Evolutionary conservation across 768 basidiomycete genomes (phyloP).

Genomic region (Clathrus columnatus): DNA sequence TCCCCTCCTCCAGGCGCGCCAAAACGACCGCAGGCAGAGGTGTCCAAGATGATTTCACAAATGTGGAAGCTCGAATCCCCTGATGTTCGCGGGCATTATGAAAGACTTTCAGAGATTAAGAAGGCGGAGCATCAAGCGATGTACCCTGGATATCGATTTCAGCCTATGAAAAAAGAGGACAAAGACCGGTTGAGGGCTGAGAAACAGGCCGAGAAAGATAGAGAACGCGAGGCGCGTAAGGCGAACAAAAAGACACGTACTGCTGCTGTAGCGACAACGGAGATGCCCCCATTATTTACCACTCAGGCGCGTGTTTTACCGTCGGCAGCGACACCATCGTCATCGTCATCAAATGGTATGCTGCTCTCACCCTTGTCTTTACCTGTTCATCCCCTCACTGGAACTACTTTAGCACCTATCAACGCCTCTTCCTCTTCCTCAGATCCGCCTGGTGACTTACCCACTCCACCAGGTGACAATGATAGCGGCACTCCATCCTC

Average conservation of each 20-base stretch:
- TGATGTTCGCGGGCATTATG: constrained; percentile 40
- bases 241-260: constrained; percentile 11
- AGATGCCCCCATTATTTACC: constrained; percentile 3
- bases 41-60: constrained; percentile 53
- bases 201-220: constrained; percentile 33
- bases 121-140: constrained; percentile 42
- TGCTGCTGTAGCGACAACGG: neutral
- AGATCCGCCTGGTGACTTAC: constrained; percentile 22
- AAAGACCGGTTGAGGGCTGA: constrained; percentile 34
- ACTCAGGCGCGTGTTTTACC: constrained; percentile 22
- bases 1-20: constrained; percentile 26
- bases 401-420: constrained; percentile 18
- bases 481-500: constrained; percentile 22
- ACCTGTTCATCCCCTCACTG: constrained; percentile 25
- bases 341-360: constrained; percentile 22
- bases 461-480: constrained; percentile 30
- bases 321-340: constrained; percentile 46
- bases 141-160: constrained; percentile 52
- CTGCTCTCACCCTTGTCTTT: constrained; percentile 20
- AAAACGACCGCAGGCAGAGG: constrained; percentile 44
- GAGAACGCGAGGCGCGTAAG: constrained; percentile 20
- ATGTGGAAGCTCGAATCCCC: constrained; percentile 55
- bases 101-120: constrained; percentile 26
- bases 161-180: constrained; percentile 46
- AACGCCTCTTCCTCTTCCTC: constrained; percentile 22